Percentiles rank a stretch among this genome's conserved stretches.
Evolutionary conservation across 352 stramenopile genomes (phyloP).

Genomic region (Phytopythium cucurbitacearum): DNA sequence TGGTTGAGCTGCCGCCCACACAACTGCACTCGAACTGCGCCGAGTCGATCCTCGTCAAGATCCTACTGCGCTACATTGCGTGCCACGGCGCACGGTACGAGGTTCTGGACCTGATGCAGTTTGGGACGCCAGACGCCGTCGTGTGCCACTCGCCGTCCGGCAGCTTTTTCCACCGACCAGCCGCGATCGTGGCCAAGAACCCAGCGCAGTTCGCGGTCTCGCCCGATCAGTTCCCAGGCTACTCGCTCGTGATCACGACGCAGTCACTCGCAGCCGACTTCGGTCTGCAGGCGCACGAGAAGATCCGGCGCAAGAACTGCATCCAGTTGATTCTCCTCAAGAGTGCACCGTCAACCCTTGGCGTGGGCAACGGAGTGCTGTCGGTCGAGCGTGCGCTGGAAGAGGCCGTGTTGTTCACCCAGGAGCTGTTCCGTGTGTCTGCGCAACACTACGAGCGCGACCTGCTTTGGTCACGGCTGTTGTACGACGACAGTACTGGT

Average conservation of each 20-base stretch:
- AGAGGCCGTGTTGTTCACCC: conserved; percentile 72
- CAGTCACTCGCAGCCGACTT: conserved; percentile 40
- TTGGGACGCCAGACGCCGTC: conserved; percentile 79
- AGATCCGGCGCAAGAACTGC: conserved; percentile 55
- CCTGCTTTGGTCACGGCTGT: conserved; percentile 77
- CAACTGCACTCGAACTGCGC: conserved; percentile 67
- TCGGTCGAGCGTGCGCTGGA: conserved; percentile 59
- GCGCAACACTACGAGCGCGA: conserved; percentile 83
- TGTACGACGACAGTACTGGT: conserved; percentile 62
- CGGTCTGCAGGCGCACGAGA: conserved; percentile 24
- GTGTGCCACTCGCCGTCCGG: conserved; percentile 69
- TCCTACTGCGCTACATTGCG: conserved; percentile 82
- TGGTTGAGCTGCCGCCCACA: conserved; percentile 49
- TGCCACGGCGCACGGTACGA: conserved; percentile 79
- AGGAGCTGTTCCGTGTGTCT: conserved; percentile 76
- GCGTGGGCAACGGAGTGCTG: conserved; percentile 47
- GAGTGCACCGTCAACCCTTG: conserved; percentile 25
- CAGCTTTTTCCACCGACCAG: conserved; percentile 71
- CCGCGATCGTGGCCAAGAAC: conserved; percentile 19
- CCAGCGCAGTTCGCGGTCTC: conserved; percentile 15
- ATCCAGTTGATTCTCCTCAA: conserved; percentile 71
- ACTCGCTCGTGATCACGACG: conserved; percentile 77
- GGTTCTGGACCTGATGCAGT: conserved; percentile 79
- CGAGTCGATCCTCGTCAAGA: conserved; percentile 69
- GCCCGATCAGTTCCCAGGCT: conserved; percentile 29